Evolutionary conservation across 805 yeast species (phyloP), one percentile per base, ranked within the genome.

Genomic region (Sugiyamaella qingdaonensis): DNA sequence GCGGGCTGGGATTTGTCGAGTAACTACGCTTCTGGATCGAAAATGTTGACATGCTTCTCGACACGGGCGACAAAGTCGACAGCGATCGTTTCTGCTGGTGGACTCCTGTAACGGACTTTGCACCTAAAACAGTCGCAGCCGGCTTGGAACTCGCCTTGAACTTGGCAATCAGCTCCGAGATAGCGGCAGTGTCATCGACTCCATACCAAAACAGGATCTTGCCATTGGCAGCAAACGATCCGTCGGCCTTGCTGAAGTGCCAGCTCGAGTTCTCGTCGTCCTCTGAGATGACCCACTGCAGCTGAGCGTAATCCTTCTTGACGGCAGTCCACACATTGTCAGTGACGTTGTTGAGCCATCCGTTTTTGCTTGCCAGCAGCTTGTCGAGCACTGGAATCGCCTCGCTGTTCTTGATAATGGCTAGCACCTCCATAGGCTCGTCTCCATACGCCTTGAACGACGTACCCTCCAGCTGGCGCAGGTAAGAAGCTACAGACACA

Each of bases 261-360:
- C 97, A 94, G 34, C 92, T 75, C 57, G 92, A 79, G 68, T 92
- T 91, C 55, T 90, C 82, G 69, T 91, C 96, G 64, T 86, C 91
- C 70, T 94, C 98, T 61, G 82, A 78, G 46, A 89, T 92, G 46
- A 83, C 79, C 99, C 99, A 94, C 70, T 84, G 90, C 63, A 94
- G 76, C 5, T 84, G 70, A 33, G 77, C 62, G 70, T 80, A 86
- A 66, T 91, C 96, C 62, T 83, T 84, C 62, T 78, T 82, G 62
- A 94, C 78, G 13, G 95, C 82, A 51, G 78, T 79, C 80, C 95
- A 94, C 49, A 94, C 86, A 71, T 91, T 92, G 67, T 94, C 99
- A 54, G 96, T 86, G 52, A 94, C 97, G 60, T 92, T 92, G 74
- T 94, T 94, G 68, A 92, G 84, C 99, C 99, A 94, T 45, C 98